phyloP scores from a whole-genome alignment of 2,329 filamentous ascomycete genomes.

The Rhexocercosporidium sp. region DNA sequence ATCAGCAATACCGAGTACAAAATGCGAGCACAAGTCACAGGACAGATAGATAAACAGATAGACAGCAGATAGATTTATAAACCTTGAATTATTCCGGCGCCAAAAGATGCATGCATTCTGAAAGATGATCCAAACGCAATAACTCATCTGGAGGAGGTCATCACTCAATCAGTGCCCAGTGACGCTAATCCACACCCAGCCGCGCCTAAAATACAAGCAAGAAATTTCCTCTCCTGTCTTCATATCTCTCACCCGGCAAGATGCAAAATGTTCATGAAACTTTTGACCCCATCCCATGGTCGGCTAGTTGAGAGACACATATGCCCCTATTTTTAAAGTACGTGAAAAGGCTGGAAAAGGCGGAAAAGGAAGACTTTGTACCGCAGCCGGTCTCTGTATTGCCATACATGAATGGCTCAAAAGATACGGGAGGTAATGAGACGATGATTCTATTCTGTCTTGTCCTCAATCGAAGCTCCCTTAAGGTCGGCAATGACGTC shows the following conservation, averaged over 20 bases:
- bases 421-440: not conserved
- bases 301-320: not conserved
- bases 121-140: conserved; percentile 11
- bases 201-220: conserved; percentile 32
- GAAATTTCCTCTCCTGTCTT: conserved; percentile 17
- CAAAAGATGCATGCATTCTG: conserved; percentile 17
- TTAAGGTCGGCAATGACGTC: conserved; percentile 66
- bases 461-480: conserved; percentile 64
- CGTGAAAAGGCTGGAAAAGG: not conserved
- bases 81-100: conserved; percentile 11
- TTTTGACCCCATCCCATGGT: not conserved
- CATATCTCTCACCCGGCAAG: conserved; percentile 8
- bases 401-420: conserved; percentile 5
- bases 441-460: conserved; percentile 36
- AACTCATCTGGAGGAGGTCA: not conserved
- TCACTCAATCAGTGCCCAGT: not conserved
- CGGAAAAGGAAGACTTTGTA: not conserved
- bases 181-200: not conserved
- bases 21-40: not conserved
- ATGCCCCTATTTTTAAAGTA: conserved; percentile 11
- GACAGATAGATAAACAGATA: not conserved
- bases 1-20: not conserved
- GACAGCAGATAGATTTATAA: conserved; percentile 1
- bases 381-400: not conserved
- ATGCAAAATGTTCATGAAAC: conserved; percentile 12